A percentile compares a stretch with the other conserved stretches of the same genome.
These are phyloP conservation scores for Solanum hybrid DNA, from an alignment of 305 asterid species.

Conservation along the genomic window DNA sequence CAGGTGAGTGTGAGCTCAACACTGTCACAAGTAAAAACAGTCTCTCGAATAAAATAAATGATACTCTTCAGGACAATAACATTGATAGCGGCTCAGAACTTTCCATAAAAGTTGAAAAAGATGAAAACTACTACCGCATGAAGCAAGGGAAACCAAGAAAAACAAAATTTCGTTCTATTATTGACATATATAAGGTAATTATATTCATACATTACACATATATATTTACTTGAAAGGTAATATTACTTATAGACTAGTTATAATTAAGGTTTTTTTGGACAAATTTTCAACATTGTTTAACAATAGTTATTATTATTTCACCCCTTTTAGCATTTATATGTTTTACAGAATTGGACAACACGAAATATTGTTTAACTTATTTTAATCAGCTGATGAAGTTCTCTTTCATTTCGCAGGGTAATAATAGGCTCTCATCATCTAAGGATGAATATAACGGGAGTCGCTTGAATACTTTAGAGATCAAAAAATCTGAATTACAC, in stretches of 20 bases:
- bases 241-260: neutral
- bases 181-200: neutral
- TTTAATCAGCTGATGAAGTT: neutral
- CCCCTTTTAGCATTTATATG: neutral
- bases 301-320: neutral
- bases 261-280: neutral
- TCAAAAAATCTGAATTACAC: neutral
- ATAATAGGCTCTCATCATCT: neutral
- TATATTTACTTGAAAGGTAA: neutral
- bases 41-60: neutral
- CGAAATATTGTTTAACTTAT: neutral
- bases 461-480: neutral
- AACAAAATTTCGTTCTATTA: neutral
- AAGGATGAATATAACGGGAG: neutral
- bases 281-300: neutral
- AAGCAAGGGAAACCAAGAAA: neutral
- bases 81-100: neutral
- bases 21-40: neutral
- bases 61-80: neutral
- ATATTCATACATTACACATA: neutral
- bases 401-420: neutral
- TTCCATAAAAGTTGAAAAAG: neutral
- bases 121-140: neutral
- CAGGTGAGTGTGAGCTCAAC: neutral
- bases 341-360: neutral